phyloP scores from a whole-genome alignment of 805 yeast species.

The Yamadazyma laniorum region DNA sequence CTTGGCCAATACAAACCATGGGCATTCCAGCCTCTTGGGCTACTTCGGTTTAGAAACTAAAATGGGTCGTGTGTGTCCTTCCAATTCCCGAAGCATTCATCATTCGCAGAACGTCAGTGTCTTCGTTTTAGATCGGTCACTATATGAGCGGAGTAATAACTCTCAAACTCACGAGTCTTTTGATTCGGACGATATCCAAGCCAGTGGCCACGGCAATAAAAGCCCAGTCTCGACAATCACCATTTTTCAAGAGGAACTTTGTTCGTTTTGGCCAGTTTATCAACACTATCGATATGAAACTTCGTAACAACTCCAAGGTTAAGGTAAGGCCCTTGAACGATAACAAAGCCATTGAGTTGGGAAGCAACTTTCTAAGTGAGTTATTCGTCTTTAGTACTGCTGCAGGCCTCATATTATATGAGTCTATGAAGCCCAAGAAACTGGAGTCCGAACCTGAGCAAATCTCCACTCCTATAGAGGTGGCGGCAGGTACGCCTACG shows the following conservation, averaged over 20 bases:
- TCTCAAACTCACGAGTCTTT: slow-evolving; percentile 66
- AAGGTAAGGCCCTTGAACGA: slow-evolving; percentile 78
- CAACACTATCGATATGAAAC: slow-evolving; percentile 60
- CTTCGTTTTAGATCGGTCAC: not conserved
- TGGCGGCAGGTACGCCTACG: not conserved
- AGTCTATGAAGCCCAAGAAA: slow-evolving; percentile 63
- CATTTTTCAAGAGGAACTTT: slow-evolving; percentile 58
- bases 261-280: slow-evolving; percentile 69
- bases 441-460: slow-evolving; percentile 8
- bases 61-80: not conserved
- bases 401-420: slow-evolving; percentile 70
- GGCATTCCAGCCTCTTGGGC: no score
- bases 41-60: no score
- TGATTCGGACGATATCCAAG: slow-evolving; percentile 72
- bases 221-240: slow-evolving; percentile 72
- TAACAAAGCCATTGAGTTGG: slow-evolving; percentile 75
- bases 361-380: slow-evolving; percentile 78
- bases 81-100: not conserved
- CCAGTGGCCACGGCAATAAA: slow-evolving; percentile 74
- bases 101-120: not conserved
- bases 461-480: not conserved
- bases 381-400: slow-evolving; percentile 77
- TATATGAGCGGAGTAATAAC: slow-evolving; percentile 72
- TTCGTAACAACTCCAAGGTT: slow-evolving; percentile 54
- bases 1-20: no score